Percentiles rank a stretch among this genome's conserved stretches.
Evolutionary conservation across 2,329 filamentous ascomycete genomes (phyloP).

Genomic region (Aspergillus brunneoviolaceus): DNA sequence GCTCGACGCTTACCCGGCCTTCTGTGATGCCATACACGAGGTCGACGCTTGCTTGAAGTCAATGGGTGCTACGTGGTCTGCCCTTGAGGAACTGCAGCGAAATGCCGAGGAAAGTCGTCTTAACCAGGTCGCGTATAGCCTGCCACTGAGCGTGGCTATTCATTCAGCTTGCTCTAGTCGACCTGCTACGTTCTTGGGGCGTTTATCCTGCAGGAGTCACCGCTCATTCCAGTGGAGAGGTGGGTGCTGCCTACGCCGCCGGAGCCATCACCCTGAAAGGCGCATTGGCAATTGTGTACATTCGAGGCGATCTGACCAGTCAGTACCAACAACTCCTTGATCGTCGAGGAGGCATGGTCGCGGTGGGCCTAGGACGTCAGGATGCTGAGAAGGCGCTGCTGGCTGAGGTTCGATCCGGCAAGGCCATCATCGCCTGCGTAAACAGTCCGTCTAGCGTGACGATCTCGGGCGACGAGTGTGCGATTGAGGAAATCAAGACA

Average conservation of each 20-base stretch:
- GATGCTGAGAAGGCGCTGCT: conserved; percentile 2
- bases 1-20: conserved; percentile 13
- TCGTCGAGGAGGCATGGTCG: conserved; percentile 10
- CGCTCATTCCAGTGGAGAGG: conserved; percentile 53
- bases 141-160: conserved; percentile 42
- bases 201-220: conserved; percentile 42
- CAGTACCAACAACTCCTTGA: neutral
- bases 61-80: neutral
- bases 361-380: conserved; percentile 12
- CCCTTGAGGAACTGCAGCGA: conserved; percentile 8
- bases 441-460: conserved; percentile 26
- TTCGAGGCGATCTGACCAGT: conserved; percentile 10
- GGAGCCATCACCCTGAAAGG: conserved; percentile 21
- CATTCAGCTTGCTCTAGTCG: conserved; percentile 51
- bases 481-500: conserved; percentile 21
- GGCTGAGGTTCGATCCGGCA: neutral
- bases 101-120: neutral
- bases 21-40: conserved; percentile 4
- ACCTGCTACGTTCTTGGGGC: conserved; percentile 46
- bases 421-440: conserved; percentile 16
- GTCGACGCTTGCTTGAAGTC: conserved; percentile 9
- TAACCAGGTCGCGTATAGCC: conserved; percentile 1
- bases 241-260: conserved; percentile 50
- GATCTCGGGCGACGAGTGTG: conserved; percentile 21
- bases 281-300: conserved; percentile 13